These are phyloP conservation scores for Tetradesmus lagerheimii DNA, from an alignment of 139 green algal genomes.

Conservation along the genomic window DNA sequence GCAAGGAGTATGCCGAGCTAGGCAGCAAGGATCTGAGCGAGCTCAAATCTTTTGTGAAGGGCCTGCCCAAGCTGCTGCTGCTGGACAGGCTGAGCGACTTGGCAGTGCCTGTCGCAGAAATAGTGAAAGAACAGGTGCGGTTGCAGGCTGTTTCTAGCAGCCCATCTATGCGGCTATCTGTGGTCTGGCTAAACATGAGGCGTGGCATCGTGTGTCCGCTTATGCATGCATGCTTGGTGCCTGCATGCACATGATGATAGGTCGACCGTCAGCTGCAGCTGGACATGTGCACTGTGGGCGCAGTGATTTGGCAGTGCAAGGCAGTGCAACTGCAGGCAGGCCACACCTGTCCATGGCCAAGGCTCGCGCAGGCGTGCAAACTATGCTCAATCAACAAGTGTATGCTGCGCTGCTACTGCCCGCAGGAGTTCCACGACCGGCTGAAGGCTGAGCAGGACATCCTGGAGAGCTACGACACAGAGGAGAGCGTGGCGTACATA, in stretches of 20 bases:
- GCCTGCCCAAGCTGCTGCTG: conserved; percentile 67
- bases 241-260: too few relatives aligned
- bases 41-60: conserved; percentile 62
- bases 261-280: too few relatives aligned
- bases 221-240: too few relatives aligned
- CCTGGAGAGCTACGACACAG: conserved; percentile 73
- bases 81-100: conserved; percentile 67
- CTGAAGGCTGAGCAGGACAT: conserved; percentile 78
- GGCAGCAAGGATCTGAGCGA: conserved; percentile 61
- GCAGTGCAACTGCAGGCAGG: too few relatives aligned
- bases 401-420: not conserved
- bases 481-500: conserved; percentile 64
- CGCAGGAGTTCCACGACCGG: conserved; percentile 61
- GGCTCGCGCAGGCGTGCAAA: too few relatives aligned
- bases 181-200: too few relatives aligned
- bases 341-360: too few relatives aligned
- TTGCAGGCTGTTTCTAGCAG: not conserved
- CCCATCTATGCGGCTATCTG: too few relatives aligned
- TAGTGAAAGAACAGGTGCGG: conserved; percentile 61
- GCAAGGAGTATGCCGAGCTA: conserved; percentile 64
- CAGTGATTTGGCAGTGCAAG: too few relatives aligned
- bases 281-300: too few relatives aligned
- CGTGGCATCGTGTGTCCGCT: too few relatives aligned
- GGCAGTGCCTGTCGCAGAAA: conserved; percentile 59
- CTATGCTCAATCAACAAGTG: too few relatives aligned